phyloP scores from a whole-genome alignment of 176 grass and related monocot species.

The Zoysia pacifica region DNA sequence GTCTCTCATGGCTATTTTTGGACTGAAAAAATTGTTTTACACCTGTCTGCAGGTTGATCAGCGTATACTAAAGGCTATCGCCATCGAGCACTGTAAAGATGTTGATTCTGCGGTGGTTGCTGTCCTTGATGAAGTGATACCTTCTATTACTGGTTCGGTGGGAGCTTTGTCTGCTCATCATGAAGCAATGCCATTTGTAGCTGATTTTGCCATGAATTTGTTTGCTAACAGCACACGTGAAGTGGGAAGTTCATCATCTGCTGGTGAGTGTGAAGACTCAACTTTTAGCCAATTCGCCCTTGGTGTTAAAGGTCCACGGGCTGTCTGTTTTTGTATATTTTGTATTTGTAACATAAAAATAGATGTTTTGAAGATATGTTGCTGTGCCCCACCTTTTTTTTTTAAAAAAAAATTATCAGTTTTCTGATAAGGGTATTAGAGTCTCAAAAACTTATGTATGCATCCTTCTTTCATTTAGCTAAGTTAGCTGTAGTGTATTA shows the following conservation, averaged over 20 bases:
- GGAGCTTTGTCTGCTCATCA: neutral
- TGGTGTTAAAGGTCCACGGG: neutral
- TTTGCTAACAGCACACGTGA: constrained; percentile 18
- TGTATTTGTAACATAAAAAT: constrained; percentile 2
- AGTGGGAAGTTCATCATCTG: constrained; percentile 36
- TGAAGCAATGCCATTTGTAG: constrained; percentile 1
- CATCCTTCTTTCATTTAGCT: constrained; percentile 9
- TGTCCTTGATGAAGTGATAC: constrained; percentile 55
- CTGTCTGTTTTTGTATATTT: neutral
- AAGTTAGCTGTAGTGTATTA: neutral
- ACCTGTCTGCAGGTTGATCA: constrained; percentile 54
- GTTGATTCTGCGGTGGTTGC: constrained; percentile 42
- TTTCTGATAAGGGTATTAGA: constrained; percentile 9
- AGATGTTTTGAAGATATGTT: constrained; percentile 1
- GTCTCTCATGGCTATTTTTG: neutral
- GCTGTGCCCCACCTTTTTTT: neutral
- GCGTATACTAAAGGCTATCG: constrained; percentile 63
- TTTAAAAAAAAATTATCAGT: neutral
- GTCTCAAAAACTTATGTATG: neutral
- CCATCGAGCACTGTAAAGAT: constrained; percentile 47
- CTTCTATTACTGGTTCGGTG: constrained; percentile 12
- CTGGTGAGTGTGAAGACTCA: constrained; percentile 27
- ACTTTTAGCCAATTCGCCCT: neutral
- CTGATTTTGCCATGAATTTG: neutral
- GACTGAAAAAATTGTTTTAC: neutral